Conservation (phyloP, 495 filamentous ascomycete species). For the Sphaerosporella brunnea region DNA sequence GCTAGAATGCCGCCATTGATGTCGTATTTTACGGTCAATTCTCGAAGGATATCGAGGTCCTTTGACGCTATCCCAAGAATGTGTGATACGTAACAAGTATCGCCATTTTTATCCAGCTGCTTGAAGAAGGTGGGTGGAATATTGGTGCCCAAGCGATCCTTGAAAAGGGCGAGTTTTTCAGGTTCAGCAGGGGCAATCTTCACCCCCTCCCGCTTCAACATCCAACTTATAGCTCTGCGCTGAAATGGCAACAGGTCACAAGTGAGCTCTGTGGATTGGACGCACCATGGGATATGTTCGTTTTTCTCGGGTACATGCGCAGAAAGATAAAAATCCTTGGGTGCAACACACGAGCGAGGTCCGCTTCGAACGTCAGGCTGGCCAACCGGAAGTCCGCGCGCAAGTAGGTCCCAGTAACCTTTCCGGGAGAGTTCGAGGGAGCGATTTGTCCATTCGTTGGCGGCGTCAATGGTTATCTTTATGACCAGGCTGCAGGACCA, state of each 20-base stretch:
- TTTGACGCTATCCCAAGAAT: constrained; percentile 12
- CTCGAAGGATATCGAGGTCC: constrained; percentile 4
- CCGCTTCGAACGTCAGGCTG: background rate
- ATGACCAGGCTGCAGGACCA: background rate
- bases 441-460: background rate
- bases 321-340: constrained; percentile 47
- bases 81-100: constrained; percentile 15
- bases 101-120: constrained; percentile 9
- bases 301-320: constrained; percentile 40
- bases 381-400: constrained; percentile 8
- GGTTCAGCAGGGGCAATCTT: background rate
- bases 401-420: constrained; percentile 11
- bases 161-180: background rate
- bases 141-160: background rate
- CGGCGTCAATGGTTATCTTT: background rate
- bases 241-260: constrained; percentile 55
- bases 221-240: constrained; percentile 50
- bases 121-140: constrained; percentile 15
- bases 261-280: constrained; percentile 30
- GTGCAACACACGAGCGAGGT: no score
- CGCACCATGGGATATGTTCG: constrained; percentile 27
- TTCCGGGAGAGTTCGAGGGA: background rate
- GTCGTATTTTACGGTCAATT: background rate
- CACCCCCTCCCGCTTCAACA: constrained; percentile 39
- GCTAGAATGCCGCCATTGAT: constrained; percentile 51